Percentiles rank a stretch among this genome's conserved stretches.
These are phyloP conservation scores for Psilocybe sp. DNA, from an alignment of 768 basidiomycete species.

Conservation along the genomic window DNA sequence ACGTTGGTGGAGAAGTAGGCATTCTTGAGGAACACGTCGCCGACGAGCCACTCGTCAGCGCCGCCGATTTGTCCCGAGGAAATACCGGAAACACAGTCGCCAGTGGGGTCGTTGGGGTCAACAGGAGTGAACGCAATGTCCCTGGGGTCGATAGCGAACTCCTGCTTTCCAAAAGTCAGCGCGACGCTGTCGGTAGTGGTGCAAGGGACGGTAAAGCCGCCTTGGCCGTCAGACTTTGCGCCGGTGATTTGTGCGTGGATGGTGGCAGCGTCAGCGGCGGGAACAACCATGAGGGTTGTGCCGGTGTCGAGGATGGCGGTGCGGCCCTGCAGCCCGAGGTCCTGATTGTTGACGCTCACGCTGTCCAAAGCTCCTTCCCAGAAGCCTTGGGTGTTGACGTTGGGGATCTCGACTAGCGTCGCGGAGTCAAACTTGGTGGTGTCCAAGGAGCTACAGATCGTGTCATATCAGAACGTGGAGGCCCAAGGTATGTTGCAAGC, in stretches of 20 bases:
- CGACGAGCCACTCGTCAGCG: conserved; percentile 61
- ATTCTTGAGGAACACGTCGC: conserved; percentile 77
- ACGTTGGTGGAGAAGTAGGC: conserved; percentile 70
- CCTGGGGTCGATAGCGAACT: conserved; percentile 57
- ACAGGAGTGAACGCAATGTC: conserved; percentile 59
- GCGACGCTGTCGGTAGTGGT: conserved; percentile 38
- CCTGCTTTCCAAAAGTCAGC: conserved; percentile 43
- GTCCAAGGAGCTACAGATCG: conserved; percentile 53
- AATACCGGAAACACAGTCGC: conserved; percentile 73
- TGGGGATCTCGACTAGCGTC: conserved; percentile 58
- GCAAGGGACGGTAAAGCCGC: conserved; percentile 53
- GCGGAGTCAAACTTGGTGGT: conserved; percentile 58
- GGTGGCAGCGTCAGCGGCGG: conserved; percentile 33
- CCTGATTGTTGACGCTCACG: conserved; percentile 55
- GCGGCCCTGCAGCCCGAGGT: conserved; percentile 51
- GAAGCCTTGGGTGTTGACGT: conserved; percentile 69
- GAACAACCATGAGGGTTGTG: conserved; percentile 51
- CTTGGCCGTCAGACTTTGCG: conserved; percentile 39
- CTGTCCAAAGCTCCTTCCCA: conserved; percentile 73
- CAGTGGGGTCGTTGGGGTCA: conserved; percentile 50
- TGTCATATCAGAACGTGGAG: background rate
- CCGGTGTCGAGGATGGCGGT: conserved; percentile 72
- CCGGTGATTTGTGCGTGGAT: conserved; percentile 43
- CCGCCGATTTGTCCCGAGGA: conserved; percentile 58
- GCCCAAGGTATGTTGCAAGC: background rate